Evolutionary conservation across 257 asterid species (phyloP), one percentile per base, ranked within the genome.

Genomic region (Solanum chiquidenum): DNA sequence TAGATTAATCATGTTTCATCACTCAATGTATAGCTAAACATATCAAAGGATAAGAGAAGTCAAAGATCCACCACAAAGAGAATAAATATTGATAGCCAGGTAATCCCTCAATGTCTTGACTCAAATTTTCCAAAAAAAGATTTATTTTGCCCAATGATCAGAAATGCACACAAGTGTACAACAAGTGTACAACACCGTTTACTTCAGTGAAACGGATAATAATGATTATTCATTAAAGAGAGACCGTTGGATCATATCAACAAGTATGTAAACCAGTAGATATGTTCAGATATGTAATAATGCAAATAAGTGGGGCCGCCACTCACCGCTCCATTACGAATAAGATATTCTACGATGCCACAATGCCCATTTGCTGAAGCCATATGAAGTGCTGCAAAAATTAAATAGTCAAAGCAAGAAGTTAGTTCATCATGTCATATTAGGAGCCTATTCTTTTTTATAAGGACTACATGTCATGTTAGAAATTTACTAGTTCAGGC

Each of bases 351-450:
- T 76, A 96, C 96, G 44, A 95, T 91, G 83, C 87, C 91, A 69
- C 86, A 88, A 90, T 96, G 98, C 82, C 99, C 99, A 87, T 97
- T 97, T 31, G 99, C 99, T 44, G 99, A 92, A 91, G 99, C 99
- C 99, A 97, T 97, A 90, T 97, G 99, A 71, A 95, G 92, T 31
- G 99, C 99, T 95, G 96, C 90, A 90, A 90, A 91, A 5, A 49
- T 29, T 31, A 21, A 82, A 49, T 49, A 82, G 86, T 6, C 71
- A 82, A 44, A 72, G 82, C 83, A 74, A 71, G 33, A 7, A 46
- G 62, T 33, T 10, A 58, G 25, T 46, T 49, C 64, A 40, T 11
- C 35, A 85, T 46, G 88, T 35, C 86, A 82, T 82, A 46, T 31
- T 29, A n/a, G 13, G 21, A 34, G 80, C 14, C 29, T 34, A 34